Conservation (phyloP, 2,329 filamentous ascomycete species). For the Hymenoscyphus repandus region DNA sequence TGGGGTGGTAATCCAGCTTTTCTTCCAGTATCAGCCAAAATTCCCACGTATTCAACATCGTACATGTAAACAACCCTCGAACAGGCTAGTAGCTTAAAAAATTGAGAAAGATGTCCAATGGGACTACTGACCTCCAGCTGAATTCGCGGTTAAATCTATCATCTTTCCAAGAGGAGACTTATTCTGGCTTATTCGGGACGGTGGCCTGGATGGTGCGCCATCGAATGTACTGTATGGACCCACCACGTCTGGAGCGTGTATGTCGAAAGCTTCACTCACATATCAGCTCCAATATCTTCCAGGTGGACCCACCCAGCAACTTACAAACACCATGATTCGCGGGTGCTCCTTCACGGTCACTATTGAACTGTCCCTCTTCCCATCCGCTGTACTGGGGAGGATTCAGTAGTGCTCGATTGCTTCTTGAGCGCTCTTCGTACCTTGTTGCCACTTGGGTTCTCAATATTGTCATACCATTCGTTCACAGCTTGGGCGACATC, state of each 20-base stretch:
- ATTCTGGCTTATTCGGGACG: slow-evolving; percentile 50
- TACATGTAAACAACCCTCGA: too few relatives aligned
- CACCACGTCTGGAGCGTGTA: slow-evolving; percentile 46
- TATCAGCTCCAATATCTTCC: background rate
- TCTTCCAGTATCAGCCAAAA: slow-evolving; percentile 50
- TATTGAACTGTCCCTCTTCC: slow-evolving; percentile 50
- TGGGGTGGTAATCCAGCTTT: slow-evolving; percentile 45
- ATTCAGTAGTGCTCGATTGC: background rate
- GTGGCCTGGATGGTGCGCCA: slow-evolving; percentile 47
- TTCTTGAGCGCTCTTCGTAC: slow-evolving; percentile 23
- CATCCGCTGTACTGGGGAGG: slow-evolving; percentile 41
- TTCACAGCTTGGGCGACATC: slow-evolving; percentile 44
- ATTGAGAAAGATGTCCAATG: background rate
- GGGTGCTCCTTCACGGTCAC: slow-evolving; percentile 46
- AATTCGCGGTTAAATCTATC: slow-evolving; percentile 42
- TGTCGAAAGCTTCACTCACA: slow-evolving; percentile 44
- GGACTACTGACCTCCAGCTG: slow-evolving; percentile 37
- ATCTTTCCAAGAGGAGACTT: slow-evolving; percentile 51
- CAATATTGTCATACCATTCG: slow-evolving; percentile 42
- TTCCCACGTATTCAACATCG: slow-evolving; percentile 50
- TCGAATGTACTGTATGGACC: slow-evolving; percentile 38
- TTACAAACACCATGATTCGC: slow-evolving; percentile 42
- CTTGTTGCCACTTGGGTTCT: slow-evolving; percentile 30
- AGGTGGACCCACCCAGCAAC: slow-evolving; percentile 12
- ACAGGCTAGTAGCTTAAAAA: too few relatives aligned